Conservation (phyloP, 169 alveolate genomes). For the Amoebophrya sp. region DNA sequence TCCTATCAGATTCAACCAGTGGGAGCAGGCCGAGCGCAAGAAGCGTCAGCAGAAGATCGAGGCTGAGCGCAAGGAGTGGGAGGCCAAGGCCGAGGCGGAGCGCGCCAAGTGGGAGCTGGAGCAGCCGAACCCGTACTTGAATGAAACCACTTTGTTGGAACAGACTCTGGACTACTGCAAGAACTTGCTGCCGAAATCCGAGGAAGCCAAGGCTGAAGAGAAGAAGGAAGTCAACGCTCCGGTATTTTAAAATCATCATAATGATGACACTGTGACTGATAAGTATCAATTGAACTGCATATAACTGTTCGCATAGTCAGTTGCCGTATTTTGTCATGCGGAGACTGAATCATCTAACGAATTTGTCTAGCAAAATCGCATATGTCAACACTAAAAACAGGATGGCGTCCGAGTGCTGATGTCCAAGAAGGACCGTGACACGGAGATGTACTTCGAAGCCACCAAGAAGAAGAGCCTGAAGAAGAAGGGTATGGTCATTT, state of each 20-base stretch:
- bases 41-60: not conserved
- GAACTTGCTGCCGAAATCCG: not conserved
- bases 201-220: not conserved
- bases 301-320: no score
- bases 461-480: conserved; percentile 19
- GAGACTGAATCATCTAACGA: no score
- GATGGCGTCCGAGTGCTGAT: not conserved
- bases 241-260: no score
- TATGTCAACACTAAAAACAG: no score
- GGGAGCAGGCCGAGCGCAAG: conserved; percentile 20
- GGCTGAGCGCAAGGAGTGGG: not conserved
- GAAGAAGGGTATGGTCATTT: not conserved
- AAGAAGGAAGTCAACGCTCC: not conserved
- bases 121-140: not conserved
- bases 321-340: no score
- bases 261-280: no score
- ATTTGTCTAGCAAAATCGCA: no score
- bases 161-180: not conserved
- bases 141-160: not conserved
- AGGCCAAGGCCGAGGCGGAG: not conserved
- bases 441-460: not conserved
- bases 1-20: not conserved
- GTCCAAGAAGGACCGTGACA: not conserved
- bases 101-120: not conserved
- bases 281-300: no score